phyloP scores from a whole-genome alignment of 2,329 filamentous ascomycete genomes.

The Dothistroma septosporum region DNA sequence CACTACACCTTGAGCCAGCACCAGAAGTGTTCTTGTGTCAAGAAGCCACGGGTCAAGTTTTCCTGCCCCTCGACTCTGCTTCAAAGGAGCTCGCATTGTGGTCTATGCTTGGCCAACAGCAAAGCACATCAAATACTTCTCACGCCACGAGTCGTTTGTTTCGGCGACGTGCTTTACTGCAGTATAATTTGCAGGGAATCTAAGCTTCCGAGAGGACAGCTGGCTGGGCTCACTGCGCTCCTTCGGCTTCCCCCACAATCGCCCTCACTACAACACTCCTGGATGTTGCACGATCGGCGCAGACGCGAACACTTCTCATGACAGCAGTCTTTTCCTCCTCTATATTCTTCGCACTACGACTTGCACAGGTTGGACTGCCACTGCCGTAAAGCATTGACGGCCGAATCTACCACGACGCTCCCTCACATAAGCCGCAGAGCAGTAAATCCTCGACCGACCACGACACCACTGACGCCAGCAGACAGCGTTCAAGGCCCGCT shows the following conservation, averaged over 20 bases:
- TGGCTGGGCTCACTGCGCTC: neutral
- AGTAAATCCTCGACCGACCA: neutral
- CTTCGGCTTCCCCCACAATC: neutral
- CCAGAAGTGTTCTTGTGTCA: neutral
- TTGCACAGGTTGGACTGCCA: neutral
- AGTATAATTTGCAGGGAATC: neutral
- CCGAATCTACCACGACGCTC: slow-evolving; percentile 2
- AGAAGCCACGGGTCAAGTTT: neutral
- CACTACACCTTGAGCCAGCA: neutral
- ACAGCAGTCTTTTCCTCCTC: neutral
- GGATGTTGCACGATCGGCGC: neutral
- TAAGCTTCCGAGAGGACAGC: neutral
- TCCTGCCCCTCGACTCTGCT: neutral
- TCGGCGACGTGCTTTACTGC: neutral
- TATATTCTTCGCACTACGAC: neutral
- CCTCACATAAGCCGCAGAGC: neutral
- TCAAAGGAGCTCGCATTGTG: neutral
- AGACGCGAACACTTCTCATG: neutral
- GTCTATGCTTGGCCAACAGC: neutral
- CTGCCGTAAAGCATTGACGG: neutral
- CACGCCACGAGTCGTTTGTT: neutral
- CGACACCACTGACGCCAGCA: neutral
- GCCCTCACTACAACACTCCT: neutral
- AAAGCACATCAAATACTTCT: neutral
- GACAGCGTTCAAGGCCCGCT: neutral